A percentile compares a stretch with the other conserved stretches of the same genome.
These are phyloP conservation scores for Fusarium ramigenum DNA, from an alignment of 2,329 filamentous ascomycete genomes.

Conservation along the genomic window DNA sequence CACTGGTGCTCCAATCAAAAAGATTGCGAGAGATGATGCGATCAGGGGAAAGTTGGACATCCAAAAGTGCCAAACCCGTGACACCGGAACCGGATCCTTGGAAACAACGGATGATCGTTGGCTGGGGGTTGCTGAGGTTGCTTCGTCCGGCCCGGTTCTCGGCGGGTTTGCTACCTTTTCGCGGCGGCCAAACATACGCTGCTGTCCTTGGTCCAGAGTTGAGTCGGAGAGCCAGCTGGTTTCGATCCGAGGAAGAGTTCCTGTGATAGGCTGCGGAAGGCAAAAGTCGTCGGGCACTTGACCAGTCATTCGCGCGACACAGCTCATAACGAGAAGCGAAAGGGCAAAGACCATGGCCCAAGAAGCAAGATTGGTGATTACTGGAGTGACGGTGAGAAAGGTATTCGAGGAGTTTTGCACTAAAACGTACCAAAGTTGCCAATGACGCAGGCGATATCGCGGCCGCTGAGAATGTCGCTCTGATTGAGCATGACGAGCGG, in stretches of 20 bases:
- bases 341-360: constrained; percentile 48
- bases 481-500: constrained; percentile 58
- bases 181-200: neutral
- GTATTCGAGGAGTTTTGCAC: fast-evolving
- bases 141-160: neutral
- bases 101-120: constrained; percentile 14
- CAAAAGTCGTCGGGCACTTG: constrained; percentile 13
- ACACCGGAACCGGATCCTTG: neutral
- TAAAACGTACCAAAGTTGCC: constrained; percentile 54
- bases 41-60: constrained; percentile 44
- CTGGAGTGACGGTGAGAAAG: constrained; percentile 38
- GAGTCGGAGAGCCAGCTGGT: constrained; percentile 36
- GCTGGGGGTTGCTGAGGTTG: neutral
- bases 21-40: constrained; percentile 44
- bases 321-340: constrained; percentile 33
- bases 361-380: constrained; percentile 48
- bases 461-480: constrained; percentile 44
- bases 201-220: constrained; percentile 14
- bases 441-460: constrained; percentile 54
- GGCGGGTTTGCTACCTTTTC: constrained; percentile 6
- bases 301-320: constrained; percentile 1
- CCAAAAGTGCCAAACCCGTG: constrained; percentile 15
- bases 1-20: constrained; percentile 54
- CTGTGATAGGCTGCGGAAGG: neutral
- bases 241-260: constrained; percentile 17